Evolutionary conservation across 1,139 yeast genomes (phyloP).

Genomic region (Hyphopichia fennica): DNA sequence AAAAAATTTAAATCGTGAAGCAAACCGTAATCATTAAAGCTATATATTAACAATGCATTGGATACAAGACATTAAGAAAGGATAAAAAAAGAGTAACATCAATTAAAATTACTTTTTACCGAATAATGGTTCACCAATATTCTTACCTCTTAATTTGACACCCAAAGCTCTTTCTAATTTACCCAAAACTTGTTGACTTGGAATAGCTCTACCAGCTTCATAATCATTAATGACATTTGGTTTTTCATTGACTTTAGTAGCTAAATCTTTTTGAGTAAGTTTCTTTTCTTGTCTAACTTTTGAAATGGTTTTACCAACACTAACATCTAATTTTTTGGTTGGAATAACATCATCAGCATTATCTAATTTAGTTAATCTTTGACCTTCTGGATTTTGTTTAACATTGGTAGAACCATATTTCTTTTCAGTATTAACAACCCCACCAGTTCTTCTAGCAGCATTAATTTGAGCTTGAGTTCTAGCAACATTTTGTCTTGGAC

Average conservation of each 20-base stretch:
- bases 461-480: conserved; percentile 75
- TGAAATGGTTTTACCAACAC: conserved; percentile 86
- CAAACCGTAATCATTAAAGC: conserved; percentile 2
- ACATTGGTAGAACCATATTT: conserved; percentile 75
- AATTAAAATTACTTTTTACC: conserved; percentile 63
- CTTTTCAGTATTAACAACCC: conserved; percentile 88
- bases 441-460: conserved; percentile 91
- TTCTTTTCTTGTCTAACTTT: conserved; percentile 87
- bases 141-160: conserved; percentile 93
- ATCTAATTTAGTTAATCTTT: conserved; percentile 88
- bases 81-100: neutral
- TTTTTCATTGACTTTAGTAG: conserved; percentile 92
- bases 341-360: conserved; percentile 92
- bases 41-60: neutral
- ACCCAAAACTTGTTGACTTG: conserved; percentile 90
- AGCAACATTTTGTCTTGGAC: conserved; percentile 86
- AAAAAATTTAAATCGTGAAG: neutral
- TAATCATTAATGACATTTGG: conserved; percentile 94
- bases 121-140: conserved; percentile 87
- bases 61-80: too few relatives aligned
- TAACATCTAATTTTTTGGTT: conserved; percentile 80
- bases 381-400: conserved; percentile 83
- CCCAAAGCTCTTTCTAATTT: conserved; percentile 95
- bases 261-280: conserved; percentile 92
- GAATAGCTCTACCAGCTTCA: conserved; percentile 95